Base-by-base conservation (phyloP, 805 yeast species). In the Phaffomyces opuntiae region DNA sequence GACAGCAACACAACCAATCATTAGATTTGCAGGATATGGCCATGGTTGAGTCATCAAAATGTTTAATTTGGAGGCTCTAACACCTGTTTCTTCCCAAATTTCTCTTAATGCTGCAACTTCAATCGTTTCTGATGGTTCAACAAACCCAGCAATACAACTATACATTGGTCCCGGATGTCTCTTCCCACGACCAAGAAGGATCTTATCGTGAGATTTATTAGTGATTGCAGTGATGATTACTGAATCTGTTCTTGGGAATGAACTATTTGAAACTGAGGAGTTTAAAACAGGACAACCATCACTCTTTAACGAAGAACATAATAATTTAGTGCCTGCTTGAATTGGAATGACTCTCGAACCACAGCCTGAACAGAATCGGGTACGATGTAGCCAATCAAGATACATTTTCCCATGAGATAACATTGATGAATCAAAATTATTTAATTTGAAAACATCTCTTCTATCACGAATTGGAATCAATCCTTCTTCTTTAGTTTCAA, bases 51-150 rank as follows among this genome's bases (percentile, higher is more conserved):
- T 77, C 55, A 80, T 71, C 21, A 83, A 65, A 44, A 91, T 73
- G 43, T 72, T 65, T 27, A 91, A 83, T 27, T 73, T 63, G 4
- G 64, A 53, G 44, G 80, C 80, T 44, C 66, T 72, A 33, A 88
- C 84, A 8, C 99, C 99, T 6, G 97, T 83, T 64, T 91, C 99
- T 62, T 91, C 99, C 88, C 93, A 90, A 29, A 87, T 83, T 63
- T 91, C 99, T 51, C 99, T 72, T 39, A 81, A 69, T 21, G 91
- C 85, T 12, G 96, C 93, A 40, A 79, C 82, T 64, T 91, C 98
- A 19, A 91, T 80, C 2, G 95, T 80, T 67, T 91, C 99, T 27
- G 90, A 84, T 1, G 96, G 96, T 63, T 91, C 99, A 78, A 91
- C 81, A 64, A 93, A 93, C 5, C 98, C 99, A 5, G 98, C 96